Conservation (phyloP, 371 early-diverging fungal species). For the Syncephalastrum racemosum region DNA sequence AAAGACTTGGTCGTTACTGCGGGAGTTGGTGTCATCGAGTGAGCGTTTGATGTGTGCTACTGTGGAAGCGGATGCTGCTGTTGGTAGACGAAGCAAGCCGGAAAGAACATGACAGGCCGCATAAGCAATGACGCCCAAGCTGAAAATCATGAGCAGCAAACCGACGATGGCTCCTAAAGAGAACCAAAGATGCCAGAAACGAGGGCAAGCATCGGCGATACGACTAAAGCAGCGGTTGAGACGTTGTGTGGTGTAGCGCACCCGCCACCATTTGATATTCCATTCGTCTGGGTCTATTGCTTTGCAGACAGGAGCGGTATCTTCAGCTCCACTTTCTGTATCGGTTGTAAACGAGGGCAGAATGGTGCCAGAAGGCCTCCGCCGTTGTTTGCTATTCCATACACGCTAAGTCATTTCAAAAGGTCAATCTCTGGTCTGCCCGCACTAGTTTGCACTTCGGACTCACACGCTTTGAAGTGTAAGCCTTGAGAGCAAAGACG, state of each 20-base stretch:
- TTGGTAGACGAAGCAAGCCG: not conserved
- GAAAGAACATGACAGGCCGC: constrained; percentile 38
- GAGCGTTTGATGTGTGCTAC: constrained; percentile 10
- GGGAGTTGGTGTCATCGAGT: constrained; percentile 5
- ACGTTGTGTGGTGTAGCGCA: constrained; percentile 61
- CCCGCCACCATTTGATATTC: constrained; percentile 48
- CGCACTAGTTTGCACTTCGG: no score
- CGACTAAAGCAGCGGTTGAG: constrained; percentile 51
- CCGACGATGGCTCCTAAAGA: constrained; percentile 54
- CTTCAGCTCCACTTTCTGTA: not conserved
- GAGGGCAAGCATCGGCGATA: constrained; percentile 43
- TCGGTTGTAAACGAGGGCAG: not conserved
- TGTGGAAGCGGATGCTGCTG: not conserved
- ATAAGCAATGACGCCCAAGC: constrained; percentile 50
- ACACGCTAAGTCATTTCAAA: not conserved
- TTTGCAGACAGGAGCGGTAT: constrained; percentile 8
- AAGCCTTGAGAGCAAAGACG: constrained; percentile 28
- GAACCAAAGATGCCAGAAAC: constrained; percentile 67
- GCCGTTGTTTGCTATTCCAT: not conserved
- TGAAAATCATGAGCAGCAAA: constrained; percentile 47
- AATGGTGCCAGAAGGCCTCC: constrained; percentile 9
- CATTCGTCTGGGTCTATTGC: constrained; percentile 38
- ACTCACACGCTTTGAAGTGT: constrained; percentile 21
- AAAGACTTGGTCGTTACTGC: constrained; percentile 51
- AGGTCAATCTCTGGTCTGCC: no score